A percentile compares a stretch with the other conserved stretches of the same genome.
phyloP scores from a whole-genome alignment of 441 rosid species.

The Raphanus hybrid region DNA sequence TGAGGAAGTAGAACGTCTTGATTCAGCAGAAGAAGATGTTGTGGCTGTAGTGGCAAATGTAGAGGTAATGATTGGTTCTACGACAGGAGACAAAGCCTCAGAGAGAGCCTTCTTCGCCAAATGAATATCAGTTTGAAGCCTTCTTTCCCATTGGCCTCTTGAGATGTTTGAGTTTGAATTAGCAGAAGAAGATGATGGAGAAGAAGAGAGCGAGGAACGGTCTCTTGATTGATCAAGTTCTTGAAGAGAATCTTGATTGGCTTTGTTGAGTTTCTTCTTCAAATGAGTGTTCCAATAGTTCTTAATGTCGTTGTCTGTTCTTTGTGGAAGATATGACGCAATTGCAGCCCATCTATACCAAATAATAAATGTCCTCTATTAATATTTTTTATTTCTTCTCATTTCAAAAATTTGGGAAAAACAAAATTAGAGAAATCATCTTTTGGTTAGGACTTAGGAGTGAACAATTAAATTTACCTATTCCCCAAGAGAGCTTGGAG shows the following conservation, averaged over 20 bases:
- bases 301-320: constrained; percentile 95
- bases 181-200: constrained; percentile 41
- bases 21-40: constrained; percentile 40
- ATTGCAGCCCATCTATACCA: constrained; percentile 94
- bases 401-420: background rate
- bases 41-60: constrained; percentile 34
- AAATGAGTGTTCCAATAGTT: constrained; percentile 96
- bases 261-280: constrained; percentile 69
- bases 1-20: constrained; percentile 39
- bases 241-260: constrained; percentile 36
- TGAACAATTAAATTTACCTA: constrained; percentile 50
- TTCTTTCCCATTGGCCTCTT: constrained; percentile 92
- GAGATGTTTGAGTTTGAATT: constrained; percentile 48
- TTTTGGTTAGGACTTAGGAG: background rate
- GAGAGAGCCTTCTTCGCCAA: constrained; percentile 72
- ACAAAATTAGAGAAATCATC: background rate
- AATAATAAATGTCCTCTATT: constrained; percentile 32
- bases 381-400: background rate
- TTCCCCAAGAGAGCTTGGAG: constrained; percentile 96
- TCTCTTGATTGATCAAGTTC: constrained; percentile 39
- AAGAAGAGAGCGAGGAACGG: constrained; percentile 37
- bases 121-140: constrained; percentile 87
- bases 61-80: constrained; percentile 37
- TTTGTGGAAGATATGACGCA: constrained; percentile 92
- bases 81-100: constrained; percentile 73